These are phyloP conservation scores for Trichomonascaceae sp. DNA, from an alignment of 1,139 yeast genomes.

Conservation along the genomic window DNA sequence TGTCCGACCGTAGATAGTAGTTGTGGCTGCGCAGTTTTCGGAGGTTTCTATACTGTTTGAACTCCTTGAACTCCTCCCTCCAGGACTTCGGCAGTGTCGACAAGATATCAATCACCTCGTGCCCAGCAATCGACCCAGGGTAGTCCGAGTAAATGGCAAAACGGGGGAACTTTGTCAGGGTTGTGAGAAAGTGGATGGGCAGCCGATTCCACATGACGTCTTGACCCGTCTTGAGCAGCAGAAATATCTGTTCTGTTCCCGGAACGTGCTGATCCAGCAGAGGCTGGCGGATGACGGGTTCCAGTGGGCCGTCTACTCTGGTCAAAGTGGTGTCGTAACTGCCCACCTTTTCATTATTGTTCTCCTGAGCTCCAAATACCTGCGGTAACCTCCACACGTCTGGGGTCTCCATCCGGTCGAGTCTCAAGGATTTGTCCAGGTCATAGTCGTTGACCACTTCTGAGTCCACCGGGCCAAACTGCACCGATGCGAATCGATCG, in stretches of 20 bases:
- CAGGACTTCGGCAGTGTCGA: constrained; percentile 15
- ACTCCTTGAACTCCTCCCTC: constrained; percentile 21
- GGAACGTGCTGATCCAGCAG: constrained; percentile 13
- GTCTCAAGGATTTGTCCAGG: too few species aligned
- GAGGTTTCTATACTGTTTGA: constrained; percentile 12
- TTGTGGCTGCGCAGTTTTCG: constrained; percentile 9
- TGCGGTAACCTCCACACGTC: too few species aligned
- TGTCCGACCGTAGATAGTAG: constrained; percentile 4
- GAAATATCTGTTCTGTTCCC: constrained; percentile 14
- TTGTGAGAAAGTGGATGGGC: constrained; percentile 24
- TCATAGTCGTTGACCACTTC: too few species aligned
- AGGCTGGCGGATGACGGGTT: constrained; percentile 9
- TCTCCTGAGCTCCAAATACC: too few species aligned
- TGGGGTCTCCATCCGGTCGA: too few species aligned
- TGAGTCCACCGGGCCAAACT: too few species aligned
- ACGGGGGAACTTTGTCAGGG: constrained; percentile 21
- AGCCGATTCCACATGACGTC: constrained; percentile 25
- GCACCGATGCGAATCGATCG: too few species aligned
- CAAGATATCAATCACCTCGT: constrained; percentile 21
- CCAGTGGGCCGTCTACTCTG: too few species aligned
- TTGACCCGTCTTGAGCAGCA: constrained; percentile 25
- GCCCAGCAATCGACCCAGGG: constrained; percentile 19
- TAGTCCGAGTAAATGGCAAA: constrained; percentile 25
- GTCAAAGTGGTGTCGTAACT: too few species aligned
- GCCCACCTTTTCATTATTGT: too few species aligned